phyloP scores from a whole-genome alignment of 495 filamentous ascomycete genomes.

The Aspergillus homomorphus region DNA sequence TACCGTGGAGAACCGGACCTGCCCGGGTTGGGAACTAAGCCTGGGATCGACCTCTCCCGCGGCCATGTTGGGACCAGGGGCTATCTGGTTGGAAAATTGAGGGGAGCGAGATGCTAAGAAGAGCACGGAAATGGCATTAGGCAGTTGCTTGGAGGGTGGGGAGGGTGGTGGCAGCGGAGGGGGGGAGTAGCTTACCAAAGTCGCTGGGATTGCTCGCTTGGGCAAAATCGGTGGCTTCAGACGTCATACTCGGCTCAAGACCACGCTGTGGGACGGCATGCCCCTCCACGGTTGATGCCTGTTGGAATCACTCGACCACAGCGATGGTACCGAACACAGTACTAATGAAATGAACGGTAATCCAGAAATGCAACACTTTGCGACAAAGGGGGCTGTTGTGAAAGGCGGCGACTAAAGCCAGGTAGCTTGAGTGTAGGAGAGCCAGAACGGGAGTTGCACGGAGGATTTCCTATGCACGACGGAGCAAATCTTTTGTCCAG shows the following conservation, averaged over 20 bases:
- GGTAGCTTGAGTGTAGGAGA: too few relatives aligned
- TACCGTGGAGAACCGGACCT: slow-evolving; percentile 78
- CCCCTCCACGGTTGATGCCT: slow-evolving; percentile 24
- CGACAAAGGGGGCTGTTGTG: background rate
- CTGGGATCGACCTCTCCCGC: slow-evolving; percentile 33
- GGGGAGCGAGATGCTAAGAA: slow-evolving; percentile 21
- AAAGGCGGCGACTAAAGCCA: slow-evolving; percentile 3
- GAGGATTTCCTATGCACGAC: slow-evolving; percentile 20
- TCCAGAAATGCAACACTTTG: background rate
- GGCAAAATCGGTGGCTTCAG: slow-evolving; percentile 36
- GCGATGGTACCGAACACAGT: background rate
- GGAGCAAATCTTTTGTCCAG: slow-evolving; percentile 21
- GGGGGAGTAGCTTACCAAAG: slow-evolving; percentile 35
- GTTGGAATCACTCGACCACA: background rate
- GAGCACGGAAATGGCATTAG: slow-evolving; percentile 20
- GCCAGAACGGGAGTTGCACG: slow-evolving; percentile 13
- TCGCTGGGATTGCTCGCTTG: slow-evolving; percentile 26
- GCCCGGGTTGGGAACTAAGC: slow-evolving; percentile 36
- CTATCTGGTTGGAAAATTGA: slow-evolving; percentile 27
- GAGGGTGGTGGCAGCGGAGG: background rate
- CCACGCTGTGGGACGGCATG: slow-evolving; percentile 39
- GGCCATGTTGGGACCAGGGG: slow-evolving; percentile 23
- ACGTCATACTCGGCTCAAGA: slow-evolving; percentile 42
- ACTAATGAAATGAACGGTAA: background rate
- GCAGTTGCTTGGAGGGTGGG: slow-evolving; percentile 4